Conservation (phyloP, 371 early-diverging fungal genomes). For the Mucor indicus region DNA sequence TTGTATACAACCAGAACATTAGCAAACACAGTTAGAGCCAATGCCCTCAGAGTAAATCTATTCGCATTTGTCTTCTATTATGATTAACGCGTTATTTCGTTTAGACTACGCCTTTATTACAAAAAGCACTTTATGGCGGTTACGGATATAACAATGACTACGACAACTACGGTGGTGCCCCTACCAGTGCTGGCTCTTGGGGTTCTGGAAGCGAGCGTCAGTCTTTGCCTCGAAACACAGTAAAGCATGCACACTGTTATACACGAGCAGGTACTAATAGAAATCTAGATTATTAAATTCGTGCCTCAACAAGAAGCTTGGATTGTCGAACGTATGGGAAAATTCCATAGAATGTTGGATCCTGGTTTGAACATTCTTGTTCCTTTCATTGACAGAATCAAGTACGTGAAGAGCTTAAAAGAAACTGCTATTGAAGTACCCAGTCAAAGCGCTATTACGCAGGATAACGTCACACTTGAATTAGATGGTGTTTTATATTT, state of each 20-base stretch:
- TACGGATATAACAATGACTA: slow-evolving; percentile 38
- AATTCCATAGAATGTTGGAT: slow-evolving; percentile 82
- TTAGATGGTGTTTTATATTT: slow-evolving; percentile 97
- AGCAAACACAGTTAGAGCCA: too few species aligned
- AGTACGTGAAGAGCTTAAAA: slow-evolving; percentile 93
- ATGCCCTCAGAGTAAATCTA: too few species aligned
- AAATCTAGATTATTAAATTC: slow-evolving; percentile 84
- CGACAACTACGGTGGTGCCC: slow-evolving; percentile 25
- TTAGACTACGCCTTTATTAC: too few species aligned
- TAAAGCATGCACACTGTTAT: too few species aligned
- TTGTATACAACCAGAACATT: too few species aligned
- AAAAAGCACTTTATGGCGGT: slow-evolving; percentile 32
- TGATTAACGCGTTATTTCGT: too few species aligned
- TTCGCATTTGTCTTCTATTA: too few species aligned
- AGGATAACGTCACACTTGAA: slow-evolving; percentile 95
- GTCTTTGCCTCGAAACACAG: slow-evolving; percentile 54
- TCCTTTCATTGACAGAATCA: slow-evolving; percentile 86
- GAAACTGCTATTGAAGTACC: slow-evolving; percentile 96
- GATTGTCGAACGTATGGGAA: slow-evolving; percentile 88
- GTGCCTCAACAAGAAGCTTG: slow-evolving; percentile 98
- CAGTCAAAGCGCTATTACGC: slow-evolving; percentile 91
- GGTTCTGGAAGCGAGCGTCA: slow-evolving; percentile 33
- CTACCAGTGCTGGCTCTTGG: too few species aligned
- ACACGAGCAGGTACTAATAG: too few species aligned
- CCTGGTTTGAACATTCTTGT: slow-evolving; percentile 89